Percentiles rank a stretch among this genome's conserved stretches.
These are phyloP conservation scores for Syncephalastrum sp. DNA, from an alignment of 371 early-diverging fungal species.

Conservation along the genomic window DNA sequence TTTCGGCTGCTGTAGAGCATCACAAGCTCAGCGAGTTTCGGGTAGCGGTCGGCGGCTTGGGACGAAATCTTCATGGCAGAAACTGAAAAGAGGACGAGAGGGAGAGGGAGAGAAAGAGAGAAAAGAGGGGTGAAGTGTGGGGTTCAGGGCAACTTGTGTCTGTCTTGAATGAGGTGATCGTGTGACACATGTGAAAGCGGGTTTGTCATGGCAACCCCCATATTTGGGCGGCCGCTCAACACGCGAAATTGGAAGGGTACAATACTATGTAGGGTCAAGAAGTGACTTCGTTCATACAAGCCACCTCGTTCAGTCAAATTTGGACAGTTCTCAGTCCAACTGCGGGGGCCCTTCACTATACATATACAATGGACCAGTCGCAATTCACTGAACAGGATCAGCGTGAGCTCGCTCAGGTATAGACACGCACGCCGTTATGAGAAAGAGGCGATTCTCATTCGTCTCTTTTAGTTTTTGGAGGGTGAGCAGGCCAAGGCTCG, in stretches of 20 bases:
- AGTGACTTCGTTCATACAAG: too few species aligned
- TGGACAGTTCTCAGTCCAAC: too few species aligned
- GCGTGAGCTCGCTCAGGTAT: constrained; percentile 59
- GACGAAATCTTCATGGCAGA: constrained; percentile 17
- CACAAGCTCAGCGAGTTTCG: constrained; percentile 16
- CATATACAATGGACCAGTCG: too few species aligned
- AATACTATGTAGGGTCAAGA: too few species aligned
- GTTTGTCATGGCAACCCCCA: too few species aligned
- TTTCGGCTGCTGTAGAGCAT: neutral
- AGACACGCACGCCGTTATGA: neutral
- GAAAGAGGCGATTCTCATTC: neutral
- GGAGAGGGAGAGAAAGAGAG: constrained; percentile 4
- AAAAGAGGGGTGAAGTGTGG: neutral
- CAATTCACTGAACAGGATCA: constrained; percentile 54
- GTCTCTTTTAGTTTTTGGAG: constrained; percentile 52
- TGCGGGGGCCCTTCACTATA: too few species aligned
- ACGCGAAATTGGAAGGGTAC: too few species aligned
- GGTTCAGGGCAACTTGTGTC: too few species aligned
- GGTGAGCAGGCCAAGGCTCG: constrained; percentile 74
- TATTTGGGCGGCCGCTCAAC: too few species aligned
- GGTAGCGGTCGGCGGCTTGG: constrained; percentile 16
- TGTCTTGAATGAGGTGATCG: too few species aligned
- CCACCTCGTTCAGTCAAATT: too few species aligned
- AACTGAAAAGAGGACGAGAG: constrained; percentile 2
- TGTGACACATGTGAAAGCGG: too few species aligned